Percentiles rank a stretch among this genome's conserved stretches.
Conservation (phyloP, 352 stramenopile genomes). For the Globisporangium yorkense region DNA sequence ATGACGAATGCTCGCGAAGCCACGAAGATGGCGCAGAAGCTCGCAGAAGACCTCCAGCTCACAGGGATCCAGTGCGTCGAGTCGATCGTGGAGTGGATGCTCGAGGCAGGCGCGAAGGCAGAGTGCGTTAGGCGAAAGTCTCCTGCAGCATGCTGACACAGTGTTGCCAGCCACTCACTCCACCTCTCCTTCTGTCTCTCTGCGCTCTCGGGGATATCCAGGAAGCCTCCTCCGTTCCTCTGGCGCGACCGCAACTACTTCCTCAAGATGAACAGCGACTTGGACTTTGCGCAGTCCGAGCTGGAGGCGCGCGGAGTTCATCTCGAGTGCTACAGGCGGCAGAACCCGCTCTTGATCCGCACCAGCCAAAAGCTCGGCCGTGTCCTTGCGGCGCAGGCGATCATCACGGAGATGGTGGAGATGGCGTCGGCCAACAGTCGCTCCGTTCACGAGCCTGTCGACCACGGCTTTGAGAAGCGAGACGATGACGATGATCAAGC, state of each 20-base stretch:
- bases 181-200: background rate
- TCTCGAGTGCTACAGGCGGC: conserved; percentile 44
- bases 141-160: background rate
- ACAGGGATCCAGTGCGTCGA: conserved; percentile 69
- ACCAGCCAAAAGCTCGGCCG: conserved; percentile 64
- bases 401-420: conserved; percentile 66
- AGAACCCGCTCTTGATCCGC: conserved; percentile 64
- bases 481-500: background rate
- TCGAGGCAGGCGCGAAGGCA: conserved; percentile 57
- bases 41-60: conserved; percentile 57
- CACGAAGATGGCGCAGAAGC: conserved; percentile 61
- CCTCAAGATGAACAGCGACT: conserved; percentile 57
- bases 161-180: background rate
- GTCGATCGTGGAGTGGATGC: conserved; percentile 76
- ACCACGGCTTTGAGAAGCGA: conserved; percentile 14
- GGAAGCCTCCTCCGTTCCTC: conserved; percentile 56
- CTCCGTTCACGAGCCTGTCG: conserved; percentile 1
- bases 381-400: conserved; percentile 62
- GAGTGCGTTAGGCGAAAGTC: conserved; percentile 32
- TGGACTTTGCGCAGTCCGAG: conserved; percentile 62
- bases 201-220: conserved; percentile 11
- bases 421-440: background rate
- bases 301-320: conserved; percentile 40
- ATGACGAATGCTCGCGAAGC: conserved; percentile 71
- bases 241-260: conserved; percentile 77